Conservation (phyloP, 306 rosid genomes). For the Trifolium dubium region DNA sequence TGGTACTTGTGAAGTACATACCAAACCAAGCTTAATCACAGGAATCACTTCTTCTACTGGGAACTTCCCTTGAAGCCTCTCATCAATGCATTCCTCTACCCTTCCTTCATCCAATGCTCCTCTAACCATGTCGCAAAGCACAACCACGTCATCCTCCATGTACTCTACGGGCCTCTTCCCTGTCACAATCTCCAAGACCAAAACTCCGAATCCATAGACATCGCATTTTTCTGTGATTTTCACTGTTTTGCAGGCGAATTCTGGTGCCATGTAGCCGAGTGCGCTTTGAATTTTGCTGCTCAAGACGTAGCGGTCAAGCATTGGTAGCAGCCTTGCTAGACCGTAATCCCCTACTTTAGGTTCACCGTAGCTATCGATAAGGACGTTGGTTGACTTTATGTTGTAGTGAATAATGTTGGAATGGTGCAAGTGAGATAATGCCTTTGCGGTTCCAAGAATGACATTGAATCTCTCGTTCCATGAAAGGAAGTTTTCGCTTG, state of each 20-base stretch:
- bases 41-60: conserved; percentile 96
- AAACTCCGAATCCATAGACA: conserved; percentile 87
- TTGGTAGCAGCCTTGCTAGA: conserved; percentile 88
- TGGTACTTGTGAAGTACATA: conserved; percentile 98
- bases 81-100: conserved; percentile 91
- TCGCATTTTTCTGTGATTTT: conserved; percentile 97
- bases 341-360: conserved; percentile 94
- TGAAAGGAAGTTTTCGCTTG: conserved; percentile 77
- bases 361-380: conserved; percentile 78
- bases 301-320: conserved; percentile 92
- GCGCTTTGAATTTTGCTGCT: conserved; percentile 99
- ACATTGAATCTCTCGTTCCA: conserved; percentile 94
- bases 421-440: conserved; percentile 90
- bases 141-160: conserved; percentile 99
- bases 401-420: conserved; percentile 88
- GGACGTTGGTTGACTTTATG: conserved; percentile 90
- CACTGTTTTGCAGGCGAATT: conserved; percentile 92
- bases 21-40: conserved; percentile 85
- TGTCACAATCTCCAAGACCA: conserved; percentile 85
- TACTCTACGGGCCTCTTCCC: conserved; percentile 98
- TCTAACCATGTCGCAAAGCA: conserved; percentile 96
- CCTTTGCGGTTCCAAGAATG: conserved; percentile 89
- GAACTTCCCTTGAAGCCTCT: conserved; percentile 79
- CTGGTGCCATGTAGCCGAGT: conserved; percentile 98
- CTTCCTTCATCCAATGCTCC: conserved; percentile 91